Evolutionary conservation across 2,329 filamentous ascomycete species (phyloP).

Genomic region (Talaromyces sp.): DNA sequence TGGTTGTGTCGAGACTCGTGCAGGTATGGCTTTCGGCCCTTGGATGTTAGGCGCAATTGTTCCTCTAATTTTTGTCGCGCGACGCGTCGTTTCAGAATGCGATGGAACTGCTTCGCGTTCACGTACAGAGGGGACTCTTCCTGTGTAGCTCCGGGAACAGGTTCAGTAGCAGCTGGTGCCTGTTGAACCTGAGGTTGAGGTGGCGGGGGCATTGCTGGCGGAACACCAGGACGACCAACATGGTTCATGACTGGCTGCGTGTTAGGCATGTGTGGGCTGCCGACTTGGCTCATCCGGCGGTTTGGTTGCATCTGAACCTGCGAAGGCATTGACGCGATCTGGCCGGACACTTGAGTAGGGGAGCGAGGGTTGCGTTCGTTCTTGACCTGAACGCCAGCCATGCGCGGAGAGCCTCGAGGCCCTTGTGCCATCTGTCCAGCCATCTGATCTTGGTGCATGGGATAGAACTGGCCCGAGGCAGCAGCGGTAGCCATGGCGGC

Average conservation of each 20-base stretch:
- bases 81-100: constrained; percentile 89
- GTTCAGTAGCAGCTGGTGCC: constrained; percentile 73
- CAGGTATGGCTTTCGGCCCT: constrained; percentile 92
- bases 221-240: constrained; percentile 47
- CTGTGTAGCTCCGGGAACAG: constrained; percentile 58
- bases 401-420: constrained; percentile 65
- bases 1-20: constrained; percentile 98
- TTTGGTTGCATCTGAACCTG: constrained; percentile 50
- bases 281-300: constrained; percentile 66
- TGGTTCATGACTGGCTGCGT: constrained; percentile 74
- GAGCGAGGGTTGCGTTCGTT: constrained; percentile 72
- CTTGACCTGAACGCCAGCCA: constrained; percentile 64
- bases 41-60: constrained; percentile 82
- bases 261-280: constrained; percentile 68
- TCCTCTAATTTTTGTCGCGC: constrained; percentile 92
- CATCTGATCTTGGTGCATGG: constrained; percentile 66
- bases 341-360: constrained; percentile 62
- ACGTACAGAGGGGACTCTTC: constrained; percentile 96
- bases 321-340: constrained; percentile 46
- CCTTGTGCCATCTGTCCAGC: constrained; percentile 53
- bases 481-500: constrained; percentile 93
- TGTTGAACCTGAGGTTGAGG: constrained; percentile 57
- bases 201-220: constrained; percentile 46
- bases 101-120: constrained; percentile 97
- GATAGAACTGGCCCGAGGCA: constrained; percentile 76